Evolutionary conservation across 441 rosid genomes (phyloP), one percentile per base, ranked within the genome.

Genomic region (Eutrema salsugineum): DNA sequence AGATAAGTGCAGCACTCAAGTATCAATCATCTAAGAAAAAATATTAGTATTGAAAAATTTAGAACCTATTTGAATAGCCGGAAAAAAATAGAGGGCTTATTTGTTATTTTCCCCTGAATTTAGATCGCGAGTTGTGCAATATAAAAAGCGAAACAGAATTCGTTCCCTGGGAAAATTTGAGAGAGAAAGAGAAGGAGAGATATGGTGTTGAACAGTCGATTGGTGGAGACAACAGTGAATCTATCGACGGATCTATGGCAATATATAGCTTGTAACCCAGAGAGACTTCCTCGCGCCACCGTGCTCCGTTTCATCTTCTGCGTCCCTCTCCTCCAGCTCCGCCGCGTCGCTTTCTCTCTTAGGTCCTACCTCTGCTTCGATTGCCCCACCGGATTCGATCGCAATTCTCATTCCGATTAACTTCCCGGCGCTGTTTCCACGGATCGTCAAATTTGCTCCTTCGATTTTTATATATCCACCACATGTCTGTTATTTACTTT

Each of bases 221-320:
- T 84, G 83, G 95, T 76, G 83, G 77, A 79, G 78, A 72, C 76
- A 5, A 82, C 89, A 16, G 94, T 93, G 12, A 83, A 80, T 53
- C 14, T 86, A 28, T 93, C 98, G 20, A 87, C 91, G 24, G 85
- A 83, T 71, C 58, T 83, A 0, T 94, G 95, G 82, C 97, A 94
- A 73, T 89, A 87, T 77, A 63, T 94, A 64, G 91, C 97, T 8
- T 89, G 97, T 80, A 94, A 94, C 33, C 98, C 97, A 0, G 91
- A 94, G 80, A 75, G 87, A 17, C 76, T 91, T 42, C 76, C 84
- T 39, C 80, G 87, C 73, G 93, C 83, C 68, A 86, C 85, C 78
- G 91, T 90, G 8, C 68, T 90, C 72, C 66, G 66, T 50, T 85
- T 88, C 63, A 75, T 90, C 79, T 87, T 81, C 83, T 80, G 87